Conservation (phyloP, 306 rosid genomes). For the Acacia acuminata region DNA sequence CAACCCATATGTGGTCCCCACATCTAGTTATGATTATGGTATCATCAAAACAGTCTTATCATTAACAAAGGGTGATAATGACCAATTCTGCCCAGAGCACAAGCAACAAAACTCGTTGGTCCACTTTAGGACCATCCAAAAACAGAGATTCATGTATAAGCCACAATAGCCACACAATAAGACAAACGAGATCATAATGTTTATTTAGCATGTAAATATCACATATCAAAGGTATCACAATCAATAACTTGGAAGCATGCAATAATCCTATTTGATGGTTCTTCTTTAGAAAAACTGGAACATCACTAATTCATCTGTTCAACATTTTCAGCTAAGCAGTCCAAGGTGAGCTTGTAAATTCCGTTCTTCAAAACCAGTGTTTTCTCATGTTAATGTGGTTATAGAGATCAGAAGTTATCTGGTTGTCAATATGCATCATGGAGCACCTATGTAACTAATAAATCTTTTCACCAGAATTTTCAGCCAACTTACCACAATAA, state of each 20-base stretch:
- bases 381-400: constrained; percentile 4
- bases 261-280: background rate
- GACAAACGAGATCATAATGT: background rate
- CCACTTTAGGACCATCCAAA: background rate
- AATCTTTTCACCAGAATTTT: constrained; percentile 8
- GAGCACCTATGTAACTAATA: constrained; percentile 7
- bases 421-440: background rate
- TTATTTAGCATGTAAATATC: background rate
- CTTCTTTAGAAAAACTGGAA: background rate
- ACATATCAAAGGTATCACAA: background rate
- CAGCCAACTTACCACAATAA: constrained; percentile 67
- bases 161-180: background rate
- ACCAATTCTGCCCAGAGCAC: background rate
- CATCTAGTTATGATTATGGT: background rate
- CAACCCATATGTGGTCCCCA: background rate
- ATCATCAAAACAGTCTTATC: background rate
- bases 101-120: background rate
- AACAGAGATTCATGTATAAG: background rate
- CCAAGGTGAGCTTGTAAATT: background rate
- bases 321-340: background rate
- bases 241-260: background rate
- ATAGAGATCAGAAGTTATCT: constrained; percentile 20
- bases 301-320: background rate
- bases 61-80: background rate
- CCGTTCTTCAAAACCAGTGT: background rate